Conservation (phyloP, 768 basidiomycete genomes). For the Phlebiopsis gigantea region DNA sequence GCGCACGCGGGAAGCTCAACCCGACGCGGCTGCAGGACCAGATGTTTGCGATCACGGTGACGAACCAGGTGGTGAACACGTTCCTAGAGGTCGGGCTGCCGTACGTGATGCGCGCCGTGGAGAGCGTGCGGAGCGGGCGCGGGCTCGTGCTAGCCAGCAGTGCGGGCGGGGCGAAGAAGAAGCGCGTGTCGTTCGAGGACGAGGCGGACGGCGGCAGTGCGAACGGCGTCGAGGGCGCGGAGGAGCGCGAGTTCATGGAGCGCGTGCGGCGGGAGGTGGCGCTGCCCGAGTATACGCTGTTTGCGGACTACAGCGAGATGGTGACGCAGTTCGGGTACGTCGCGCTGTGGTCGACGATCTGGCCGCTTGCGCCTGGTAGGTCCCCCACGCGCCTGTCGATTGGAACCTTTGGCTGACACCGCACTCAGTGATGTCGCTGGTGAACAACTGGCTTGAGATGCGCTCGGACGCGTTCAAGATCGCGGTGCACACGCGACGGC, state of each 20-base stretch:
- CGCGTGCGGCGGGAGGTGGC: constrained; percentile 70
- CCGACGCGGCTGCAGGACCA: constrained; percentile 76
- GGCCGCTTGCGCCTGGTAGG: constrained; percentile 81
- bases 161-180: constrained; percentile 39
- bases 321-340: constrained; percentile 93
- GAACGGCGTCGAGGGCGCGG: constrained; percentile 33
- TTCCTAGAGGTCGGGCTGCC: constrained; percentile 81
- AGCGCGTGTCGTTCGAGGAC: constrained; percentile 69
- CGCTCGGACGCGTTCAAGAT: constrained; percentile 97
- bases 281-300: constrained; percentile 76
- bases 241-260: constrained; percentile 78
- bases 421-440: constrained; percentile 68
- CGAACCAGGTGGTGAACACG: constrained; percentile 77
- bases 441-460: constrained; percentile 92
- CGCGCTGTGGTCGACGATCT: constrained; percentile 87
- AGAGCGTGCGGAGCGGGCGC: constrained; percentile 43
- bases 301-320: constrained; percentile 95
- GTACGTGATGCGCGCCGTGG: constrained; percentile 59
- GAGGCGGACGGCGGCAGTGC: constrained; percentile 38
- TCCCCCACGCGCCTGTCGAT: background rate
- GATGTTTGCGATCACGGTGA: constrained; percentile 91
- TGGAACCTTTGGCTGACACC: no score
- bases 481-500: constrained; percentile 74
- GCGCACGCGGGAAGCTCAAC: constrained; percentile 54
- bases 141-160: constrained; percentile 16